phyloP scores from a whole-genome alignment of 108 stramenopile species.

The Cyclotella choctawhatcheeana region DNA sequence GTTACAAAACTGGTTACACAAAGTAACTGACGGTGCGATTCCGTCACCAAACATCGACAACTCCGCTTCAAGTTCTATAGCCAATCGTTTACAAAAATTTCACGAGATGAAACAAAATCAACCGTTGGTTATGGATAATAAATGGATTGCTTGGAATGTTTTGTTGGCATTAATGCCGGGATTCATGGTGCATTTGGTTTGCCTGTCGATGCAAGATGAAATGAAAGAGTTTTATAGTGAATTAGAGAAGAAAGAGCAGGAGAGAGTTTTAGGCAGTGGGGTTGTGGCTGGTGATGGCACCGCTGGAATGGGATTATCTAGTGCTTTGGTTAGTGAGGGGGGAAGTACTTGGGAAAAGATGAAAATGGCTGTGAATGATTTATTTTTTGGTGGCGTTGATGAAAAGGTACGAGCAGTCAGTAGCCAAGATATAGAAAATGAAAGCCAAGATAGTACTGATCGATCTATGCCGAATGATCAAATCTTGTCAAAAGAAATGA shows the following conservation, averaged over 20 bases:
- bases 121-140: constrained; percentile 35
- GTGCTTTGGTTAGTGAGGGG: constrained; percentile 30
- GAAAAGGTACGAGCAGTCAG: not conserved
- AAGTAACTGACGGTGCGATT: constrained; percentile 29
- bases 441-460: not conserved
- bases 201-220: constrained; percentile 39
- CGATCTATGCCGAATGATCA: too few relatives aligned
- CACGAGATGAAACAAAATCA: constrained; percentile 20
- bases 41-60: constrained; percentile 17
- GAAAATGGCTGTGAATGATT: constrained; percentile 30
- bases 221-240: constrained; percentile 37
- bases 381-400: constrained; percentile 46
- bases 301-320: constrained; percentile 21
- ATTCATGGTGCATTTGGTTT: constrained; percentile 17
- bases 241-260: constrained; percentile 27
- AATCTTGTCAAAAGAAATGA: not conserved
- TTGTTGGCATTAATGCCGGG: constrained; percentile 35
- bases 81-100: constrained; percentile 32
- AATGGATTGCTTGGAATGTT: constrained; percentile 45
- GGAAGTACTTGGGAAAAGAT: constrained; percentile 31
- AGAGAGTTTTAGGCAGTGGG: constrained; percentile 2
- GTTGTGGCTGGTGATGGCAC: not conserved
- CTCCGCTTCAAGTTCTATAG: constrained; percentile 8
- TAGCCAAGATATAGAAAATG: not conserved
- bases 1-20: constrained; percentile 32